Evolutionary conservation across 208 protist genomes (phyloP).

Genomic region (Trypanosoma melophagium): DNA sequence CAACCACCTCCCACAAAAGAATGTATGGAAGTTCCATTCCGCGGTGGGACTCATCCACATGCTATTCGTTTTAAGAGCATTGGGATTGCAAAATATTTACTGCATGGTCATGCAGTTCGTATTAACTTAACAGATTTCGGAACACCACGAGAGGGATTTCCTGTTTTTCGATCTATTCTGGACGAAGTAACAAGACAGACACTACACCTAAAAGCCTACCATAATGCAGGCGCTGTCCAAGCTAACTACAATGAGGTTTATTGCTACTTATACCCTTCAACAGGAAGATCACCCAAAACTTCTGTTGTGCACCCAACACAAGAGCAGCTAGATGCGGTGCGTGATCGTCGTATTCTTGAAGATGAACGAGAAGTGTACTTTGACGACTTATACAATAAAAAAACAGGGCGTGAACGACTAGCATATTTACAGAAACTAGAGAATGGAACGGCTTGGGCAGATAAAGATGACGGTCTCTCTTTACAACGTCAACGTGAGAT

Average conservation of each 20-base stretch:
- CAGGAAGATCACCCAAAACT: conserved; percentile 75
- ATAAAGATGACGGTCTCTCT: conserved; percentile 86
- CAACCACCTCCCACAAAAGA: conserved; percentile 65
- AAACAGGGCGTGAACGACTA: conserved; percentile 51
- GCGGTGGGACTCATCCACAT: conserved; percentile 82
- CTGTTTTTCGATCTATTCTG: conserved; percentile 76
- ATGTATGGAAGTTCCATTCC: conserved; percentile 83
- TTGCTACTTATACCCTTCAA: conserved; percentile 87
- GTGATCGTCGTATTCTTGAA: conserved; percentile 67
- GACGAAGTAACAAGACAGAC: conserved; percentile 73
- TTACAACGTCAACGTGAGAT: conserved; percentile 82
- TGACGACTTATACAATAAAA: conserved; percentile 69
- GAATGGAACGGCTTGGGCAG: conserved; percentile 81
- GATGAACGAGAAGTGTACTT: conserved; percentile 83
- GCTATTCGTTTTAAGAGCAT: conserved; percentile 85
- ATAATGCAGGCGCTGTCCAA: conserved; percentile 68
- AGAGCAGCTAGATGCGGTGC: conserved; percentile 47
- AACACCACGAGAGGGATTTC: conserved; percentile 79
- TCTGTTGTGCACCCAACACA: conserved; percentile 71
- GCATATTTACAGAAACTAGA: conserved; percentile 67
- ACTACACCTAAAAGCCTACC: conserved; percentile 68
- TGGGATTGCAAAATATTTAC: conserved; percentile 76
- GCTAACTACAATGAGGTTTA: conserved; percentile 82
- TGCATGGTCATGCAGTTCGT: conserved; percentile 70
- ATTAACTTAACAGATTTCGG: conserved; percentile 87